A percentile compares a stretch with the other conserved stretches of the same genome.
phyloP scores from a whole-genome alignment of 2,329 filamentous ascomycete genomes.

The Colletotrichum orchidophilum region DNA sequence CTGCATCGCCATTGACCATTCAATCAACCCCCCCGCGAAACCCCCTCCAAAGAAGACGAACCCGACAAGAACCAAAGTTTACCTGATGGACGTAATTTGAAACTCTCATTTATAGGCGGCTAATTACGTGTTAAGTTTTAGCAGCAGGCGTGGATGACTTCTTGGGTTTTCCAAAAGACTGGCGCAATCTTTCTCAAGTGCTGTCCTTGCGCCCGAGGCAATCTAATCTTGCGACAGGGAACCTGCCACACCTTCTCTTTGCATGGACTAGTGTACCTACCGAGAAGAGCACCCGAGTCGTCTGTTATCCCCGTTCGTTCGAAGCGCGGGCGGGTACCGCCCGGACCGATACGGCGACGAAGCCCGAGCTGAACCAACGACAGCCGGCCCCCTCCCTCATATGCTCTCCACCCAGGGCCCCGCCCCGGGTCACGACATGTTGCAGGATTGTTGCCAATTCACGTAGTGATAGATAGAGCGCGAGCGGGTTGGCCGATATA shows the following conservation, averaged over 20 bases:
- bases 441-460: slow-evolving; percentile 24
- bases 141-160: neutral
- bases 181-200: too few relatives aligned
- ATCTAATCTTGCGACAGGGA: neutral
- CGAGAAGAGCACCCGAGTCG: neutral
- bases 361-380: neutral
- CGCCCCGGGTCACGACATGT: slow-evolving; percentile 23
- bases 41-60: neutral
- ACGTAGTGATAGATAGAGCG: neutral
- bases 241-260: neutral
- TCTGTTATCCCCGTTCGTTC: neutral
- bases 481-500: neutral
- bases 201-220: too few relatives aligned
- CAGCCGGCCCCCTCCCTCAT: neutral
- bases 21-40: neutral
- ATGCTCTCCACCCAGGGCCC: slow-evolving; percentile 10
- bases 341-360: neutral
- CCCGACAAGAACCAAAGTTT: slow-evolving; percentile 13
- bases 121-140: neutral
- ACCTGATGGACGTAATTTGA: too few relatives aligned
- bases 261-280: neutral
- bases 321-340: neutral
- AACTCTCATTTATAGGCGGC: neutral
- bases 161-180: neutral
- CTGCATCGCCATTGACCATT: slow-evolving; percentile 28